Base-by-base conservation (phyloP, 371 early-diverging fungal species). In the Massospora cicadina region DNA sequence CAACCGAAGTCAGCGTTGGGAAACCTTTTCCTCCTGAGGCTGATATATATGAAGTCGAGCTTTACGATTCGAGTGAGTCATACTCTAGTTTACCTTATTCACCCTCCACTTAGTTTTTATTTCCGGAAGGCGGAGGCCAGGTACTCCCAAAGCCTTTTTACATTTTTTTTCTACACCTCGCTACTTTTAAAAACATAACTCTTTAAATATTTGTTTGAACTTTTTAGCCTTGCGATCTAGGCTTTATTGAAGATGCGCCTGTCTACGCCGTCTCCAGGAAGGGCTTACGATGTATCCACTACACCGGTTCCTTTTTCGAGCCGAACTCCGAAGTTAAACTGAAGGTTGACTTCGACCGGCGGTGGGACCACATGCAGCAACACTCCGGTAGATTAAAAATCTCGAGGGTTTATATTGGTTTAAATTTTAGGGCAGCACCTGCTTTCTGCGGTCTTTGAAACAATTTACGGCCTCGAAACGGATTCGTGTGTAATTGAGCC, bases 81-180 rank as follows among this genome's bases (percentile, higher is more conserved):
- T 30, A 30, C 3, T n/a, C 24, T 60, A 24, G 7, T 60, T 60
- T n/a, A n/a, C n/a, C n/a, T n/a, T n/a, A n/a, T 60, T 32, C 12
- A 32, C 30, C 24, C 12, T 13, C 61, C 7, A 30, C 30, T 12
- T 32, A 23, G 32, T 27, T 60, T 32, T 60, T 60, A 60, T 60
- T 60, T 26, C 61, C 61, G 30, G 61, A 60, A 60, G 61, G 61
- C 30, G 61, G 61, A 21, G 61, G 61, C 17, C 61, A 60, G 30
- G 61, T 60, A 32, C 13, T 3, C n/a, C 32, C 13, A 17, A 17
- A 17, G 27, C 17, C 0, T 21, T 17, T 58, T 13, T 13, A 58
- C 17, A 58, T 25, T 24, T 58, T 21, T 58, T 13, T 17, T 13
- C 27, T 13, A 58, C n/a, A 13, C 12, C 17, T 58, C n/a, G n/a